Evolutionary conservation across 352 stramenopile genomes (phyloP).

Genomic region (Phytophthora pinifolia): DNA sequence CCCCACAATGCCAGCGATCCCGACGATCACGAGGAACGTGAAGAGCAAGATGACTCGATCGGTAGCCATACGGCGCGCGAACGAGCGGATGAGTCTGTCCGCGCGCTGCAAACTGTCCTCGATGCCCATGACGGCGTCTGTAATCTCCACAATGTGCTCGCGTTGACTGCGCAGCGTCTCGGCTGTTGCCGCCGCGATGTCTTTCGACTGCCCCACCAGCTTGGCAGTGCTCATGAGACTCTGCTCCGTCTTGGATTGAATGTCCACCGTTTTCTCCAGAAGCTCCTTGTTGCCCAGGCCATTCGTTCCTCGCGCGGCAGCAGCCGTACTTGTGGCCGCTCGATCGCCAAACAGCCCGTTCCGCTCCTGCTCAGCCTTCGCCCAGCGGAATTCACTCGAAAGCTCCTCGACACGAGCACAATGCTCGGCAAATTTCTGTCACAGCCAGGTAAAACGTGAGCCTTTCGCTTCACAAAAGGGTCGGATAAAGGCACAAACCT

Average conservation of each 20-base stretch:
- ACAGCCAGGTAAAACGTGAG: too few species aligned
- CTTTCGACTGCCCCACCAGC: slow-evolving; percentile 86
- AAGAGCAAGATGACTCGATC: slow-evolving; percentile 82
- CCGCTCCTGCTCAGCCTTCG: slow-evolving; percentile 75
- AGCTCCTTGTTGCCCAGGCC: slow-evolving; percentile 65
- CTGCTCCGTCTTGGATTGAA: slow-evolving; percentile 86
- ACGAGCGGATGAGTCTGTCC: slow-evolving; percentile 81
- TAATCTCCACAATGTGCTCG: slow-evolving; percentile 87
- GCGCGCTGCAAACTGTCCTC: slow-evolving; percentile 78
- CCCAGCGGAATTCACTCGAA: slow-evolving; percentile 77
- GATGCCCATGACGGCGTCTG: slow-evolving; percentile 86
- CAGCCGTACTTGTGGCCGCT: slow-evolving; percentile 18
- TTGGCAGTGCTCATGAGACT: slow-evolving; percentile 83
- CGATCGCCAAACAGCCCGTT: slow-evolving; percentile 76
- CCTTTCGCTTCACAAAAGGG: too few species aligned
- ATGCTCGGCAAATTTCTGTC: slow-evolving; percentile 86
- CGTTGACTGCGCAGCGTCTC: slow-evolving; percentile 78
- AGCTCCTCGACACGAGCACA: slow-evolving; percentile 79
- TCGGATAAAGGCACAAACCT: slow-evolving; percentile 38
- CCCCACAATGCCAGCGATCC: slow-evolving; percentile 79
- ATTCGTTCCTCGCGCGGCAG: slow-evolving; percentile 22
- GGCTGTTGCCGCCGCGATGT: slow-evolving; percentile 76
- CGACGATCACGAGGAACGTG: slow-evolving; percentile 76
- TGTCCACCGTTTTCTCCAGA: slow-evolving; percentile 70
- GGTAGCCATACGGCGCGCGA: slow-evolving; percentile 80